Conservation (phyloP, 2,329 filamentous ascomycete species). For the Aspergillus unguis region DNA sequence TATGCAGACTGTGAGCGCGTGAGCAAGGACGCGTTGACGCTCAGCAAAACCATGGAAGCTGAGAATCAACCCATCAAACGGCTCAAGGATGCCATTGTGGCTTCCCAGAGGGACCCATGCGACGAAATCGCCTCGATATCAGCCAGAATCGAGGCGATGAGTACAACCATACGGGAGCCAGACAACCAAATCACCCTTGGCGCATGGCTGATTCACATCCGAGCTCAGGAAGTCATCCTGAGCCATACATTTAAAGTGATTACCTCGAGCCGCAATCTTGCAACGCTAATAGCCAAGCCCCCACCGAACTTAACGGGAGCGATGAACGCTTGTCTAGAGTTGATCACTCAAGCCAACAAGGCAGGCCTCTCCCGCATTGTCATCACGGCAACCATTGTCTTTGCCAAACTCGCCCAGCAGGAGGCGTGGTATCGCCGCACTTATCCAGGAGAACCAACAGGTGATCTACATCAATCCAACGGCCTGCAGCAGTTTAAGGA, state of each 20-base stretch:
- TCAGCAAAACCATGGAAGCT: slow-evolving; percentile 2
- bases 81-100: not conserved
- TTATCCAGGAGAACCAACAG: not conserved
- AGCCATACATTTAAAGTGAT: not conserved
- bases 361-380: not conserved
- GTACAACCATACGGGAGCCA: not conserved
- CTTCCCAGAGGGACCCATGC: not conserved
- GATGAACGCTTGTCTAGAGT: not conserved
- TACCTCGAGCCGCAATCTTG: not conserved
- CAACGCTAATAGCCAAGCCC: not conserved
- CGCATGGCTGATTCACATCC: not conserved
- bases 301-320: not conserved
- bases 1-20: not conserved
- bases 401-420: not conserved
- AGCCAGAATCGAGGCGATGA: not conserved
- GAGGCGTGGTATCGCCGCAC: not conserved
- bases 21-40: not conserved
- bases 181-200: slow-evolving; percentile 2
- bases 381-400: not conserved
- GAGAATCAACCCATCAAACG: slow-evolving; percentile 2
- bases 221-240: not conserved
- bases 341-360: slow-evolving; percentile 1
- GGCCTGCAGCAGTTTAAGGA: not conserved
- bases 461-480: not conserved
- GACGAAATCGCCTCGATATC: slow-evolving; percentile 1